Evolutionary conservation across 1,139 yeast genomes (phyloP), one percentile per base, ranked within the genome.

Genomic region (Kurtzmaniella natalensis): DNA sequence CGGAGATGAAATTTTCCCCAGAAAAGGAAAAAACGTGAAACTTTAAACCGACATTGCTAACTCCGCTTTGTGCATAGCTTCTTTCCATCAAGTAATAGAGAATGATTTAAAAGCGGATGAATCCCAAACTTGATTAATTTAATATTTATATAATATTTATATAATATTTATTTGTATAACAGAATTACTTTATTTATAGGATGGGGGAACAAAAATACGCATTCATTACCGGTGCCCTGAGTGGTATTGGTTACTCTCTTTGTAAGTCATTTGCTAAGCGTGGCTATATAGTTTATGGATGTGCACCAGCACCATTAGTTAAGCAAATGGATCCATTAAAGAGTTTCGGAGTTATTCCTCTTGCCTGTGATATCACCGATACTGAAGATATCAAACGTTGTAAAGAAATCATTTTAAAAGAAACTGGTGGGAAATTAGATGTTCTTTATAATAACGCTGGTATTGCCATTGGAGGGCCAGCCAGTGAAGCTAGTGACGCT

Each of bases 401-500:
- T 18, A 62, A 65, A 39, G 49, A 61, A 14, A 46, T 49, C 18
- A 55, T 79, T 13, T 34, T 47, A 2, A 53, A 52, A 14, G 53
- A 71, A 31, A 58, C 70, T 6, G 65, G 60, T 8, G 64, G 63
- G 3, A 62, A 62, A 31, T 49, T 79, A 39, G 81, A 78, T 47
- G 43, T 75, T 10, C 48, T 79, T 32, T 77, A 66, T 57, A 79
- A 79, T 52, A 79, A 79, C 48, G 85, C 85, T 2, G 83, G 83
- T 2, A 38, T 38, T 28, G 36, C 34, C 9, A 7, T 19, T 6
- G 41, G 36, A 4, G 61, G 61, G 18, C 82, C 87, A 1, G 81
- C 78, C 0, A 46, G 68, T 32, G 87, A 77, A 48, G 75, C 72
- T 8, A 56, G 71, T 3, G 73, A 77, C 44, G 76, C 60, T 1